Conservation (phyloP, 768 basidiomycete genomes). For the Tephrocybe sp. region DNA sequence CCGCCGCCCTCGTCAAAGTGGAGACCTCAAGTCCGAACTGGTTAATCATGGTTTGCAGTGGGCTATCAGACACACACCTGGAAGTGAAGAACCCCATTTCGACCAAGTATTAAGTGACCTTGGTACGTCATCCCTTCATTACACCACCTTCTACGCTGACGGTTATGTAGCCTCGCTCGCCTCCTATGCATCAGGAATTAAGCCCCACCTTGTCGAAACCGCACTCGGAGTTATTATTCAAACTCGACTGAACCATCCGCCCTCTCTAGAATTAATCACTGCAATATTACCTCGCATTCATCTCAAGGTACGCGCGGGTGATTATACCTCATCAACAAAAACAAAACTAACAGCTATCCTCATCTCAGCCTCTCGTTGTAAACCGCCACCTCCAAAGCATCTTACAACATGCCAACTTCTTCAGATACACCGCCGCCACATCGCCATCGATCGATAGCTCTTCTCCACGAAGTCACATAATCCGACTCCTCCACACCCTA, state of each 20-base stretch:
- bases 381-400: constrained; percentile 77
- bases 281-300: constrained; percentile 35
- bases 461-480: constrained; percentile 41
- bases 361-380: constrained; percentile 57
- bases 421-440: constrained; percentile 35
- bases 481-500: constrained; percentile 57
- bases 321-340: not conserved
- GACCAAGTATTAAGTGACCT: constrained; percentile 29
- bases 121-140: constrained; percentile 27
- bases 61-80: constrained; percentile 46
- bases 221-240: constrained; percentile 63
- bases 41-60: constrained; percentile 50
- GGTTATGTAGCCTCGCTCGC: constrained; percentile 27
- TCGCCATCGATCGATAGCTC: constrained; percentile 18
- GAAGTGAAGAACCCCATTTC: constrained; percentile 20
- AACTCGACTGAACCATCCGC: constrained; percentile 44
- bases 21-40: constrained; percentile 25
- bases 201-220: constrained; percentile 67
- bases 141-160: constrained; percentile 5
- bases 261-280: constrained; percentile 41
- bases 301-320: constrained; percentile 55
- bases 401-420: constrained; percentile 67
- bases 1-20: constrained; percentile 18
- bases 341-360: not conserved
- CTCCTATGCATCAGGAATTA: constrained; percentile 30